Conservation (phyloP, 164 flowering plant species). For the Taxillus chinensis region DNA sequence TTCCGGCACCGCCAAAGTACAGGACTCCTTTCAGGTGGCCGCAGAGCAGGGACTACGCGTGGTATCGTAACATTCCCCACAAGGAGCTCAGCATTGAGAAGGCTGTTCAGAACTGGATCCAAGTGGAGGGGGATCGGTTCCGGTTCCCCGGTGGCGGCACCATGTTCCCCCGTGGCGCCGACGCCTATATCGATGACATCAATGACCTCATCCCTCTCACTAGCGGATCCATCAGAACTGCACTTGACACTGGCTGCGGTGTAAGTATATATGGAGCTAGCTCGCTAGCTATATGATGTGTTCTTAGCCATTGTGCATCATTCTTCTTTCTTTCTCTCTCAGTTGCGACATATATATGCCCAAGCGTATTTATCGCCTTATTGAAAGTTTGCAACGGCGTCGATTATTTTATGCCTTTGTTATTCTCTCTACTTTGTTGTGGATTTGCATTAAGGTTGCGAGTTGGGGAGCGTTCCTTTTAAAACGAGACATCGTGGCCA, state of each 20-base stretch:
- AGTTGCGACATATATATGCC: too few species aligned
- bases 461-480: constrained; percentile 94
- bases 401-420: too few species aligned
- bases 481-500: constrained; percentile 66
- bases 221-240: constrained; percentile 70
- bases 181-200: constrained; percentile 89
- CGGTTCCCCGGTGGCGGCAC: constrained; percentile 97
- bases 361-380: too few species aligned
- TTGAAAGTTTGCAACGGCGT: too few species aligned
- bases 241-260: constrained; percentile 95
- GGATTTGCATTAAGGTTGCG: constrained; percentile 51
- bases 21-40: constrained; percentile 98
- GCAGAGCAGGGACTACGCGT: constrained; percentile 86
- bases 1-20: constrained; percentile 88
- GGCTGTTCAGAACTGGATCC: constrained; percentile 96
- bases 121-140: constrained; percentile 85
- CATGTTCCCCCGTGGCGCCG: constrained; percentile 95
- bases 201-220: constrained; percentile 64
- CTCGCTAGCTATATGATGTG: too few species aligned
- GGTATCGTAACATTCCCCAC: constrained; percentile 93
- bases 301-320: too few species aligned
- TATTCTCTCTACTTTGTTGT: too few species aligned
- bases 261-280: constrained; percentile 27
- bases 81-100: constrained; percentile 92
- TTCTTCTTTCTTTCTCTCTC: too few species aligned